phyloP scores from a whole-genome alignment of 208 protist genomes.

The Porcisia hertigi region DNA sequence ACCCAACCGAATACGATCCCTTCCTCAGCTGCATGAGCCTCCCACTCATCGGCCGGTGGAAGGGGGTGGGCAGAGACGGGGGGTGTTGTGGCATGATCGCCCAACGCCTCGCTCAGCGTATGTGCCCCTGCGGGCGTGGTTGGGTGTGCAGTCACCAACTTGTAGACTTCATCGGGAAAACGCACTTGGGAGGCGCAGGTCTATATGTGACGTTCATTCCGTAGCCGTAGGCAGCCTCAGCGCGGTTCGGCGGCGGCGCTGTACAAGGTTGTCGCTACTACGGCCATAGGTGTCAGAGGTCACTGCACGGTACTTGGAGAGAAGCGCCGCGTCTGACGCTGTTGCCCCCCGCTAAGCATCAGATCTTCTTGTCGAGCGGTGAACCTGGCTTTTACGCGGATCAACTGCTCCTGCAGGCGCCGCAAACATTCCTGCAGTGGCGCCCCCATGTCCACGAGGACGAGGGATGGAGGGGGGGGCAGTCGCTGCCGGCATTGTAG shows the following conservation, averaged over 20 bases:
- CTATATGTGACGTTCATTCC: constrained; percentile 3
- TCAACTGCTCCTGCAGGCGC: constrained; percentile 16
- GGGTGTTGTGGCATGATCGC: not conserved
- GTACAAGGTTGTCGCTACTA: not conserved
- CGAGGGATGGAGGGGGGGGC: not conserved
- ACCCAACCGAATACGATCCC: constrained; percentile 29
- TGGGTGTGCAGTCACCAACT: not conserved
- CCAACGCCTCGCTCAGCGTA: not conserved
- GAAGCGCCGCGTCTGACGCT: not conserved
- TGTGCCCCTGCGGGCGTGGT: not conserved
- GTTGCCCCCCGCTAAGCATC: not conserved
- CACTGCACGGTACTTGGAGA: constrained; percentile 1
- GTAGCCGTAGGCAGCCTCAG: constrained; percentile 25
- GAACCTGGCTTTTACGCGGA: constrained; percentile 5
- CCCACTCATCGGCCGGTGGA: not conserved
- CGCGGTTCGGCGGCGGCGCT: constrained; percentile 18
- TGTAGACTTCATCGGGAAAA: constrained; percentile 2
- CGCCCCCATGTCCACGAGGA: constrained; percentile 19
- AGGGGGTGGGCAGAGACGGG: not conserved
- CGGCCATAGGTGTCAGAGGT: not conserved
- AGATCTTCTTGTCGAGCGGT: not conserved
- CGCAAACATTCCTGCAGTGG: constrained; percentile 24
- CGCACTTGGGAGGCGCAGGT: constrained; percentile 6
- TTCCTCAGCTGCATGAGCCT: not conserved
- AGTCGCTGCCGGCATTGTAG: not conserved